Base-by-base conservation (phyloP, 129 eudicot genomes). In the Flaveria linearis region DNA sequence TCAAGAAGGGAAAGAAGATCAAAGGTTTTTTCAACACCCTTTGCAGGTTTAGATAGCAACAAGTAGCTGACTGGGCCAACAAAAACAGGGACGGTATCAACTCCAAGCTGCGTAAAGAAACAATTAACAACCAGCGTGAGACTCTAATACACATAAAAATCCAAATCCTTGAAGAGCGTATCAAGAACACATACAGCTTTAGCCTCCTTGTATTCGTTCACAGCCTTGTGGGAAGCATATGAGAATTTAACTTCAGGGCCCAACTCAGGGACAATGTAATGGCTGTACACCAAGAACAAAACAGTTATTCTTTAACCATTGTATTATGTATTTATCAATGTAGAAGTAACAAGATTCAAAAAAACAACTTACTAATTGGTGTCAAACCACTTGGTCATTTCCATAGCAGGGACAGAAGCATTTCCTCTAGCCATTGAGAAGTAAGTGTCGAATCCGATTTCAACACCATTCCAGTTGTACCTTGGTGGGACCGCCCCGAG, bases 311-410 rank as follows among this genome's bases (percentile, higher is more conserved):
- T 2, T 7, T n/a, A 71, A 61, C 62, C 10, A 33, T 33, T 36
- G 30, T 8, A 65, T 68, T 11, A 45, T 42, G 56, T 2, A 41
- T 1, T 4, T 2, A 71, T 5, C 41, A 60, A 12, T 25, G n/a
- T 25, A 66, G 18, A 13, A 8, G 26, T 55, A 18, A 80, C 8
- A 49, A 0, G 60, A 73, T 63, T 52, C 2, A 15, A 5, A 39
- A 9, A 30, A 15, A n/a, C n/a, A n/a, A 63, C n/a, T 89, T 94
- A 94, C 98, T 94, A 94, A 93, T 94, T 94, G 96, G 98, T 94
- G 92, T 94, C 98, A 55, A 94, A 94, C 98, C 98, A 94, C 97
- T 94, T 94, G 83, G 98, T 94, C 98, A 91, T 94, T 70, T 94
- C 98, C 98, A 94, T 91, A 71, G 98, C 98, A 50, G 98, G 98